Evolutionary conservation across 1,284 basidiomycete species (phyloP), one percentile per base, ranked within the genome.

Genomic region (Tilletia setariae): DNA sequence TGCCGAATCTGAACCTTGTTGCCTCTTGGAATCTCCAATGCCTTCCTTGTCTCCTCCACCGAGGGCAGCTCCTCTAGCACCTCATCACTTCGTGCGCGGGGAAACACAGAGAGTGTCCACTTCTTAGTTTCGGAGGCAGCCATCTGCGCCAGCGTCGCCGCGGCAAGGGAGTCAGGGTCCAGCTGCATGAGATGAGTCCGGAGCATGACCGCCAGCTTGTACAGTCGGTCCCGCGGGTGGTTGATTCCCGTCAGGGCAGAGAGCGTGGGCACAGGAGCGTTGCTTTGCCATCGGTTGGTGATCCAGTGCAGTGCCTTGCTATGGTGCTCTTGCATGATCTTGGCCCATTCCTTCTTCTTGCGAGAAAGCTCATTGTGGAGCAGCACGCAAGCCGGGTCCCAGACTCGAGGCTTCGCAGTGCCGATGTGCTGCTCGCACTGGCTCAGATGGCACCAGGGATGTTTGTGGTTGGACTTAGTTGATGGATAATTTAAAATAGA

Each of bases 201-300:
- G 8, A 49, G 47, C 47, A 49, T 49, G 47, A 49, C 47, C 6
- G 47, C 47, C 6, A 49, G 47, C 47, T 49, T 49, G 47, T 49
- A 49, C 47, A 49, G 19, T 4, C 47, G 47, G 47, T 49, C 47
- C 19, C 25, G 19, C 25, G 47, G 47, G 19, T 49, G 47, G 47
- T 49, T 49, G 8, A 49, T 7, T 4, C 47, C 47, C 6, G 16
- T 7, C 19, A 49, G 19, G 8, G 47, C 19, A 19, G 19, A 16
- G 19, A 49, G 47, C 19, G 25, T 23, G 19, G 6, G 47, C 19
- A 49, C 16, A 23, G 47, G 47, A 23, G 4, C 16, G 8, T 7
- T 4, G 19, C 25, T 49, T 19, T 6, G 4, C 6, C 8, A 4
- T 23, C 47, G 47, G 19, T 7, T 49, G 19, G 6, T 4, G 6